These are phyloP conservation scores for Thermomucor indicae-seudaticae DNA, from an alignment of 371 early-diverging fungal species.

Conservation along the genomic window DNA sequence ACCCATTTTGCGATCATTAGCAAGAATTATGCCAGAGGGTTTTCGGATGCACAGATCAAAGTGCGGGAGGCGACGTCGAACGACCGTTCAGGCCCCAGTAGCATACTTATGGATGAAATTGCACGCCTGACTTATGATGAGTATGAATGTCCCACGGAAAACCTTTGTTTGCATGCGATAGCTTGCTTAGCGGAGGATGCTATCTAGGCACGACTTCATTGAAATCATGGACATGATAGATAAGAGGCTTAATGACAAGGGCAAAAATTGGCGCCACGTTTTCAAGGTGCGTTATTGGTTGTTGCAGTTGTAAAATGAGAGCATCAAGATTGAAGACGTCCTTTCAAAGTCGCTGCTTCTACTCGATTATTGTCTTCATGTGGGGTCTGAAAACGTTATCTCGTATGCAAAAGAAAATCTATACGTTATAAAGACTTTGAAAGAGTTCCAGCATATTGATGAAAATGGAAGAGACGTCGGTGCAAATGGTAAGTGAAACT, in stretches of 20 bases:
- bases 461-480: conserved; percentile 91
- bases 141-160: conserved; percentile 55
- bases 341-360: conserved; percentile 44
- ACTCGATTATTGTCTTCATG: conserved; percentile 73
- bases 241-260: conserved; percentile 94
- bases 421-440: conserved; percentile 90
- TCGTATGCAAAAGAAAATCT: conserved; percentile 85
- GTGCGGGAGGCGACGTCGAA: conserved; percentile 94
- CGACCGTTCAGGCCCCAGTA: conserved; percentile 84
- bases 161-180: not conserved
- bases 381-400: conserved; percentile 90
- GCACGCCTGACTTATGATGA: conserved; percentile 83
- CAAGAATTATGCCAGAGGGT: conserved; percentile 95
- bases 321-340: not conserved
- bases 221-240: conserved; percentile 98
- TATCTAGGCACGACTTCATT: conserved; percentile 77
- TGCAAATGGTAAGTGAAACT: conserved; percentile 63
- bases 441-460: conserved; percentile 94
- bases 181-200: not conserved
- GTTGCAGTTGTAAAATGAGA: not conserved
- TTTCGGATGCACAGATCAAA: conserved; percentile 93
- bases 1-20: conserved; percentile 39
- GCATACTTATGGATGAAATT: conserved; percentile 83
- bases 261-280: conserved; percentile 98
- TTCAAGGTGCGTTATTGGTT: conserved; percentile 69